phyloP scores from a whole-genome alignment of 108 stramenopile genomes.

The Chaetoceros muelleri region DNA sequence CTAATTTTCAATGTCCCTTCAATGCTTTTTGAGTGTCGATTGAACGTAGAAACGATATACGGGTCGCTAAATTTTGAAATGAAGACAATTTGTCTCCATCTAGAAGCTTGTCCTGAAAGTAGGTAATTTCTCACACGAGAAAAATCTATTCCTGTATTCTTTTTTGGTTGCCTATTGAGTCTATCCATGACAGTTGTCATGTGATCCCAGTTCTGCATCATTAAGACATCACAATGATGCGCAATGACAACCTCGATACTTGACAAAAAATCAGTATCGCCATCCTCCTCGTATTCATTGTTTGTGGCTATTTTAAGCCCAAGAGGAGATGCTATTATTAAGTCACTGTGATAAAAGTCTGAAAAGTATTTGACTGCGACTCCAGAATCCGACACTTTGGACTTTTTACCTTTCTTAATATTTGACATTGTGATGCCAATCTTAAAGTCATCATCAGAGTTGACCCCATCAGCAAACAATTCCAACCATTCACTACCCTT shows the following conservation, averaged over 20 bases:
- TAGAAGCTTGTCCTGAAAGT: slow-evolving; percentile 62
- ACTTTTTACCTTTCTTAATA: slow-evolving; percentile 41
- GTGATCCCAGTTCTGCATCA: slow-evolving; percentile 98
- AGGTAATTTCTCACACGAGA: slow-evolving; percentile 86
- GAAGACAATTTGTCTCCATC: slow-evolving; percentile 83
- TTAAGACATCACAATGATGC: slow-evolving; percentile 64
- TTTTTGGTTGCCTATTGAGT: slow-evolving; percentile 73
- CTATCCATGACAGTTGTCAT: slow-evolving; percentile 52
- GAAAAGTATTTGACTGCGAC: slow-evolving; percentile 63
- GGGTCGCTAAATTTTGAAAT: slow-evolving; percentile 63
- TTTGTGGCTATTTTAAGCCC: slow-evolving; percentile 70
- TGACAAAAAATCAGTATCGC: slow-evolving; percentile 73
- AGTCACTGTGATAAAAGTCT: slow-evolving; percentile 92
- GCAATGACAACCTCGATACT: slow-evolving; percentile 86
- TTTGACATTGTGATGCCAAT: slow-evolving; percentile 76
- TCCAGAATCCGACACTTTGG: slow-evolving; percentile 16
- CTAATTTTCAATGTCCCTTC: slow-evolving; percentile 59
- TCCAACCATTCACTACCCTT: slow-evolving; percentile 86
- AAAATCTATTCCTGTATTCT: slow-evolving; percentile 82
- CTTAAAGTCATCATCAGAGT: slow-evolving; percentile 92
- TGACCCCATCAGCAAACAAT: slow-evolving; percentile 77
- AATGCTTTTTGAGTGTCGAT: slow-evolving; percentile 51
- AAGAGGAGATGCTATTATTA: slow-evolving; percentile 87
- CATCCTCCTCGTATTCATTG: slow-evolving; percentile 31
- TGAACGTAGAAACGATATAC: slow-evolving; percentile 58